phyloP scores from a whole-genome alignment of 129 eudicot genomes.

The Helianthus annuus region HanXRQr2.0-SUNRISE NC_035444.2:79426013-79426512 shows the following conservation, averaged over 20 bases:
- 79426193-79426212: conserved; percentile 98
- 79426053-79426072: too few species aligned
- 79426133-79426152: conserved; percentile 93
- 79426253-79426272: not conserved
- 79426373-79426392: too few species aligned
- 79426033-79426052: too few species aligned
- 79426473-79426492: conserved; percentile 25
- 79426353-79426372: too few species aligned
- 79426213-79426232: conserved; percentile 96
- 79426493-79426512: not conserved
- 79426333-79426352: not conserved
- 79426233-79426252: conserved; percentile 9
- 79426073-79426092: too few species aligned
- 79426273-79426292: not conserved
- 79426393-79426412: too few species aligned
- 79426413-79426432: not conserved
- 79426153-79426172: conserved; percentile 84
- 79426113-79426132: conserved; percentile 87
- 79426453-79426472: not conserved
- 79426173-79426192: conserved; percentile 93
- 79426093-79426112: conserved; percentile 65
- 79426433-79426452: not conserved
- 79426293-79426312: not conserved
- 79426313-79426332: not conserved
- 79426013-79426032: too few species aligned